Percentiles rank a stretch among this genome's conserved stretches.
phyloP scores from a whole-genome alignment of 495 filamentous ascomycete species.

The Xanthoparmelia taractica region DNA sequence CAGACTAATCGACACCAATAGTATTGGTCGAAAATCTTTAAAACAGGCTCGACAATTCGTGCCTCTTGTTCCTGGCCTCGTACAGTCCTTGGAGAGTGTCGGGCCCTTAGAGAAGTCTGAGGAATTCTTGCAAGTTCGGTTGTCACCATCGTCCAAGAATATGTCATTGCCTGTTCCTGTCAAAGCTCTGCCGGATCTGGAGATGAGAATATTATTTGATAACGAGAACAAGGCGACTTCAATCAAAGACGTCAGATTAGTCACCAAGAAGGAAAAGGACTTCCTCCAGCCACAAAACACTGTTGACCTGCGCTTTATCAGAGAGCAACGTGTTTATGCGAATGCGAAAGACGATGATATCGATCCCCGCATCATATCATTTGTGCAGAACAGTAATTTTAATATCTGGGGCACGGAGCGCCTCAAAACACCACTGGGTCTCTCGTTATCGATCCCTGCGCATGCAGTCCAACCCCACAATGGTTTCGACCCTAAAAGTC shows the following conservation, averaged over 20 bases:
- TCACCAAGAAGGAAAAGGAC: constrained; percentile 18
- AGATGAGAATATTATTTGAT: constrained; percentile 16
- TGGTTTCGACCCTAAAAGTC: background rate
- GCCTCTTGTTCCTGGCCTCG: constrained; percentile 4
- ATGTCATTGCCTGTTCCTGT: constrained; percentile 3
- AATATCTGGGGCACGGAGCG: constrained; percentile 19
- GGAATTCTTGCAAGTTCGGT: constrained; percentile 6
- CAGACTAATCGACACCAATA: background rate
- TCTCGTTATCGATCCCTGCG: constrained; percentile 17
- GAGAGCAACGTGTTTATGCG: constrained; percentile 9
- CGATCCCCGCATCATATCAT: constrained; percentile 19
- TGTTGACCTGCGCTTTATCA: constrained; percentile 19
- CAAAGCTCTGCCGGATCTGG: constrained; percentile 18
- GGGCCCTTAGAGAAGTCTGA: background rate
- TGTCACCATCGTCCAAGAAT: constrained; percentile 5
- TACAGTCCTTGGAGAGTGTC: background rate
- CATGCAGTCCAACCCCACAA: constrained; percentile 1
- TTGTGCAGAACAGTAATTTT: constrained; percentile 21
- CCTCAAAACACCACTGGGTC: constrained; percentile 14
- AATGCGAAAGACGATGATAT: background rate
- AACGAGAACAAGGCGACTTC: background rate
- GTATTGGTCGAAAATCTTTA: background rate
- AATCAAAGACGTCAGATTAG: constrained; percentile 12
- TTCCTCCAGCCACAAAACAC: constrained; percentile 19
- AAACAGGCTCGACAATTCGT: constrained; percentile 3